Evolutionary conservation across 257 asterid genomes (phyloP).

Genomic region (Nicotiana obtusifolia): DNA sequence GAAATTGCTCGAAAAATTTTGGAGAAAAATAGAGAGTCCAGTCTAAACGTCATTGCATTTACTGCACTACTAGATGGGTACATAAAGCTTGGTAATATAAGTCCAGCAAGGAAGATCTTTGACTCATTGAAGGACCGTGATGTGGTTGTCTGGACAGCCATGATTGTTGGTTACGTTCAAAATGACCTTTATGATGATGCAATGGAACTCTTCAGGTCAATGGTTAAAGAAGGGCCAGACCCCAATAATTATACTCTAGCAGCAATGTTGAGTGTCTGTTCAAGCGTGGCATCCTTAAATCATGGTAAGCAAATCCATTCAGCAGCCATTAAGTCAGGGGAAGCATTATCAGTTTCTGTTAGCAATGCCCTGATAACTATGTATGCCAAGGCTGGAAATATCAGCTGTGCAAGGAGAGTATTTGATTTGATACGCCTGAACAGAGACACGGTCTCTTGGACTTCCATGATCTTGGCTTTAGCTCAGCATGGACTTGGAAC

Average conservation of each 20-base stretch:
- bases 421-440: slow-evolving; percentile 34
- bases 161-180: slow-evolving; percentile 76
- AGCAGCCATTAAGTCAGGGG: slow-evolving; percentile 50
- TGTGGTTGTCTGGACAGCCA: slow-evolving; percentile 90
- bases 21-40: slow-evolving; percentile 29
- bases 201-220: slow-evolving; percentile 52
- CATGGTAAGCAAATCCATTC: slow-evolving; percentile 81
- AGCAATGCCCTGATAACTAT: slow-evolving; percentile 71
- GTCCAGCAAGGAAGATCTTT: slow-evolving; percentile 76
- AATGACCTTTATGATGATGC: slow-evolving; percentile 57
- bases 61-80: slow-evolving; percentile 80
- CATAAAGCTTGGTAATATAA: slow-evolving; percentile 62
- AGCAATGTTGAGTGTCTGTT: slow-evolving; percentile 57
- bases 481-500: slow-evolving; percentile 86
- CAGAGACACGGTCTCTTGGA: slow-evolving; percentile 70
- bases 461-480: slow-evolving; percentile 78
- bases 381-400: slow-evolving; percentile 78
- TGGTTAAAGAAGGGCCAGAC: slow-evolving; percentile 49
- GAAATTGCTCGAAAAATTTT: slow-evolving; percentile 48
- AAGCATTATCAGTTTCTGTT: slow-evolving; percentile 52
- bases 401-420: slow-evolving; percentile 44
- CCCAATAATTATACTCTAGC: slow-evolving; percentile 83
- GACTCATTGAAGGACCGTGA: slow-evolving; percentile 57
- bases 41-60: slow-evolving; percentile 58
- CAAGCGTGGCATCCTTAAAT: slow-evolving; percentile 65